These are phyloP conservation scores for Xylaria cubensis DNA, from an alignment of 495 filamentous ascomycete species.

Conservation along the genomic window DNA sequence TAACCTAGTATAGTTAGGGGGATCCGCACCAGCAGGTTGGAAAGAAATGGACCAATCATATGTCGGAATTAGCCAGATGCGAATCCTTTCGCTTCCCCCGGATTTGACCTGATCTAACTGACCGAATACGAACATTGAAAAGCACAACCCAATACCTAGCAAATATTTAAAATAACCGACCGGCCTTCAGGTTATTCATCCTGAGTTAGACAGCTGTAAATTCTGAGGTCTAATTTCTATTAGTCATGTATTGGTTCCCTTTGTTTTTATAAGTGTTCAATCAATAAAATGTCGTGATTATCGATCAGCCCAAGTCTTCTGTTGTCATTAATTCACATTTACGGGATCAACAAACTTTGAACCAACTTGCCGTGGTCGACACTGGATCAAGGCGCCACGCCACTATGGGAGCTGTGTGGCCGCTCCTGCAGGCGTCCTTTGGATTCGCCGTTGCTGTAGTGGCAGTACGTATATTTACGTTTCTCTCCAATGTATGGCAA, in stretches of 20 bases:
- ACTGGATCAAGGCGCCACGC: slow-evolving; percentile 1
- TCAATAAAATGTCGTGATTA: neutral
- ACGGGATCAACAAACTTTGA: neutral
- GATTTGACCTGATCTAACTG: no score
- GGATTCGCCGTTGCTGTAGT: slow-evolving; percentile 28
- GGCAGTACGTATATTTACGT: slow-evolving; percentile 26
- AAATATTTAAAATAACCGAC: no score
- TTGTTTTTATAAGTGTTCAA: neutral
- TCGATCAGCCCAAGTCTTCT: neutral
- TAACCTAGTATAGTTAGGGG: neutral
- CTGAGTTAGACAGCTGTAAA: neutral
- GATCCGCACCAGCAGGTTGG: neutral
- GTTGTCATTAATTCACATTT: neutral
- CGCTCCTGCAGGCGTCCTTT: slow-evolving; percentile 28
- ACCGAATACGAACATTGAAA: no score
- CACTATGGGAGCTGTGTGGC: slow-evolving; percentile 25
- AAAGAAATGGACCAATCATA: no score
- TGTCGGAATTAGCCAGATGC: no score
- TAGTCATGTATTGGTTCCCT: neutral
- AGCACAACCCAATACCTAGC: no score
- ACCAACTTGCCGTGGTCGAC: neutral
- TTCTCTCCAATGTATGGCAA: slow-evolving; percentile 31
- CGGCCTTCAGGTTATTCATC: neutral
- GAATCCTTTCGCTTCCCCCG: no score
- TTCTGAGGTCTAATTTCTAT: neutral